Percentiles rank a stretch among this genome's conserved stretches.
Evolutionary conservation across 495 filamentous ascomycete species (phyloP).

Genomic region (Penicillium fimorum): DNA sequence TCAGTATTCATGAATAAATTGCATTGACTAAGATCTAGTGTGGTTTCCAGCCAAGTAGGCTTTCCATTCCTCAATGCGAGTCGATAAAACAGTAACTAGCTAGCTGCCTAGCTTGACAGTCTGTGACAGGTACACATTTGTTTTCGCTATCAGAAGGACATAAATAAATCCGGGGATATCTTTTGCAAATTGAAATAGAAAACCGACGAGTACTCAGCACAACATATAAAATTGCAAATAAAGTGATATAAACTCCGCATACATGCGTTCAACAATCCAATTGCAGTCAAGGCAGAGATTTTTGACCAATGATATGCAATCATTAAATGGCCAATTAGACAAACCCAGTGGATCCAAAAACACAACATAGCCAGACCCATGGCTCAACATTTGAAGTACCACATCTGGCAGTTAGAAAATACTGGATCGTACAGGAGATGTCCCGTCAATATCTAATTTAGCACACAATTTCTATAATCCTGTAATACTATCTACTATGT

Average conservation of each 20-base stretch:
- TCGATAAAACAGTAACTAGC: neutral
- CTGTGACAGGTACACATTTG: neutral
- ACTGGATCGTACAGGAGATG: neutral
- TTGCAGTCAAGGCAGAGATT: conserved; percentile 4
- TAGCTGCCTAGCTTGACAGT: neutral
- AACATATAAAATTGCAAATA: neutral
- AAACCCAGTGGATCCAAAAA: neutral
- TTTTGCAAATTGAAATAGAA: neutral
- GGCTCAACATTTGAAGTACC: neutral
- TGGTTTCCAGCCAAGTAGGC: neutral
- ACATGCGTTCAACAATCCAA: neutral
- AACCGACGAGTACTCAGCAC: neutral
- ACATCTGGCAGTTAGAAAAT: neutral
- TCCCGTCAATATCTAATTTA: neutral
- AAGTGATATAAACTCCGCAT: neutral
- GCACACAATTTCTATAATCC: neutral
- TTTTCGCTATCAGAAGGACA: neutral
- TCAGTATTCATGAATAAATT: neutral
- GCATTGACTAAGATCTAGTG: neutral
- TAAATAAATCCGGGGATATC: neutral
- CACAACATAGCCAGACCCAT: neutral
- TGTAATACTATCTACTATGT: no score
- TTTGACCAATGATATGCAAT: conserved; percentile 9
- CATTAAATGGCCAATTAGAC: neutral
- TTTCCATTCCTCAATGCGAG: neutral